Percentiles rank a stretch among this genome's conserved stretches.
These are phyloP conservation scores for Sphagnum tenellum DNA, from an alignment of 225 moss, liverwort and hornwort genomes.

Conservation along the genomic window DNA sequence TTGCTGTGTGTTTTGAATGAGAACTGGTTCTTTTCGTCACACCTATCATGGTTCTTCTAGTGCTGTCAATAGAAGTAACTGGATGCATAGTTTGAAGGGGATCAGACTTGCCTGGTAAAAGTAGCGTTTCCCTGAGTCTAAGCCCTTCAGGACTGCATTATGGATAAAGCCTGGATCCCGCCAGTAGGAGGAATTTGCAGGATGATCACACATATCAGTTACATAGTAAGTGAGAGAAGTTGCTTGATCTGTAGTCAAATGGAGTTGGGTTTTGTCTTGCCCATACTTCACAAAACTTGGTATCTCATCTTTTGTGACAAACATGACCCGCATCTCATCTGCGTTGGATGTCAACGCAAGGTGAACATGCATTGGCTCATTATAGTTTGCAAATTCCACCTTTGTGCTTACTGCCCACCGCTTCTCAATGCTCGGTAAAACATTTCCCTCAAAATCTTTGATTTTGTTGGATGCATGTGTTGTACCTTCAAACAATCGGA, in stretches of 20 bases:
- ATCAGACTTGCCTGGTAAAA: constrained; percentile 32
- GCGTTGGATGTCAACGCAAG: constrained; percentile 33
- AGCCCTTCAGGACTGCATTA: constrained; percentile 28
- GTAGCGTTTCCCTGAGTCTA: constrained; percentile 27
- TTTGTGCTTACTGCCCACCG: constrained; percentile 16
- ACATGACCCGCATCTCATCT: constrained; percentile 44
- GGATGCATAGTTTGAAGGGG: background rate
- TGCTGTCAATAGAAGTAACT: background rate
- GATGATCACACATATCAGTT: constrained; percentile 43
- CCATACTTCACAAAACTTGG: constrained; percentile 36
- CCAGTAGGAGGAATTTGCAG: constrained; percentile 49
- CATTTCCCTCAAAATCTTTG: constrained; percentile 34
- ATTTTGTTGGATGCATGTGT: background rate
- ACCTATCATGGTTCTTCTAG: no score
- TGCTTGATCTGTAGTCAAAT: constrained; percentile 9
- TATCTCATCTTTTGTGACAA: constrained; percentile 35
- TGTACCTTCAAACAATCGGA: constrained; percentile 32
- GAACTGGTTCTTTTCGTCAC: no score
- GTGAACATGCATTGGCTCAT: constrained; percentile 67
- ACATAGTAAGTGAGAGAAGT: constrained; percentile 19
- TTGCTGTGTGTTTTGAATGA: no score
- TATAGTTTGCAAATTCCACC: constrained; percentile 42
- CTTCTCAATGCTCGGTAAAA: constrained; percentile 19
- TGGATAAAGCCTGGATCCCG: constrained; percentile 45
- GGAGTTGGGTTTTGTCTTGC: constrained; percentile 6